Evolutionary conservation across 805 yeast species (phyloP).

Genomic region (Myxozyma neotropica): DNA sequence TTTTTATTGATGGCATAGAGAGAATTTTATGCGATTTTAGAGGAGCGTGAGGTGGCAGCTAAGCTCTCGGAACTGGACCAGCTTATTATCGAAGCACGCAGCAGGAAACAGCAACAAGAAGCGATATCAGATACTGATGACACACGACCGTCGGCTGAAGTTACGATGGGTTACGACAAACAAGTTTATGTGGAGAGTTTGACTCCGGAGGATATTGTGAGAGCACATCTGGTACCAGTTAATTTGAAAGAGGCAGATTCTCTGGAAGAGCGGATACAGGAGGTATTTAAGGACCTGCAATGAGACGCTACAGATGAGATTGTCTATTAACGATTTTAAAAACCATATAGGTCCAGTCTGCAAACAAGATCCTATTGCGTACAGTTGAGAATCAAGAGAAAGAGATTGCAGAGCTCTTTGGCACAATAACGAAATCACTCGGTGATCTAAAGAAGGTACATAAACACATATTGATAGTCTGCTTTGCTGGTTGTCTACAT

Average conservation of each 20-base stretch:
- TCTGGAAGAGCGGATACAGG: slow-evolving; percentile 22
- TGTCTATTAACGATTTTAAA: too few relatives aligned
- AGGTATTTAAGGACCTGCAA: slow-evolving; percentile 5
- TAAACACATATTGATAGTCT: too few relatives aligned
- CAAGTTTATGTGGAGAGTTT: slow-evolving; percentile 38
- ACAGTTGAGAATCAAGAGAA: slow-evolving; percentile 20
- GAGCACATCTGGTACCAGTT: slow-evolving; percentile 37
- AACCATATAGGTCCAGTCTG: slow-evolving; percentile 14
- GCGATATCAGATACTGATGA: too few relatives aligned
- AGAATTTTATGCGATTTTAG: slow-evolving; percentile 58
- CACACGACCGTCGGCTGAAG: too few relatives aligned
- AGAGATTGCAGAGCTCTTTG: slow-evolving; percentile 19
- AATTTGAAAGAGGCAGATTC: slow-evolving; percentile 35
- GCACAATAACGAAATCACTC: slow-evolving; percentile 4
- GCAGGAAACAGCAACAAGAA: slow-evolving; percentile 33
- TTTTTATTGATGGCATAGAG: too few relatives aligned
- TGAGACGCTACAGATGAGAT: neutral
- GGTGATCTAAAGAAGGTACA: slow-evolving; percentile 18
- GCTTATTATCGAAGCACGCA: slow-evolving; percentile 45
- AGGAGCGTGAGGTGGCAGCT: slow-evolving; percentile 48
- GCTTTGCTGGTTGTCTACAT: too few relatives aligned
- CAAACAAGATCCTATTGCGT: slow-evolving; percentile 20
- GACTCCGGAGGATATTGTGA: slow-evolving; percentile 40
- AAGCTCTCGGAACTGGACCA: slow-evolving; percentile 47
- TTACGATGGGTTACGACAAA: slow-evolving; percentile 8